Percentiles rank a stretch among this genome's conserved stretches.
These are phyloP conservation scores for Lactifluus echinatus DNA, from an alignment of 768 basidiomycete genomes.

Conservation along the genomic window DNA sequence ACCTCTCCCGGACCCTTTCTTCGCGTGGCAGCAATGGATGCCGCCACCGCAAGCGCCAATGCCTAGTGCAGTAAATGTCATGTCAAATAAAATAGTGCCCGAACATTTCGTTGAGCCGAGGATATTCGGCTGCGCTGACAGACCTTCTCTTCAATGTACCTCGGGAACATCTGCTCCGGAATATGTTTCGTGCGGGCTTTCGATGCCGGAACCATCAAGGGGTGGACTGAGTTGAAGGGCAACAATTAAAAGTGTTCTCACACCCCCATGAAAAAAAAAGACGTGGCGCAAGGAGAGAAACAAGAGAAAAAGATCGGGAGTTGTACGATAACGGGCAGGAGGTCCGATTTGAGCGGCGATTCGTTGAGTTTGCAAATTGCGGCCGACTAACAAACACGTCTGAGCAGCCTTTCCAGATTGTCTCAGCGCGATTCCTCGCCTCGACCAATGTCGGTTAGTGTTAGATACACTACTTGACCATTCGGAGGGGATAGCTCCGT, in stretches of 20 bases:
- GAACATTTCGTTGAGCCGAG: constrained; percentile 8
- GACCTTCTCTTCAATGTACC: neutral
- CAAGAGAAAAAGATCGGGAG: no score
- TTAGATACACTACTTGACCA: neutral
- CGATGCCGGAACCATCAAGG: neutral
- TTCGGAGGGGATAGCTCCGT: neutral
- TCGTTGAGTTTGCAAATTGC: neutral
- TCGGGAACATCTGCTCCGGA: neutral
- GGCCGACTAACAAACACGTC: neutral
- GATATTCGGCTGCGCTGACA: constrained; percentile 11
- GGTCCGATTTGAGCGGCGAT: neutral
- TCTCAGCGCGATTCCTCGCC: no score
- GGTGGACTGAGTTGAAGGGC: neutral
- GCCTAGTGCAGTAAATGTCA: constrained; percentile 4
- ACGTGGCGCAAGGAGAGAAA: neutral
- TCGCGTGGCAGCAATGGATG: neutral
- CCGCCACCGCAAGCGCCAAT: constrained; percentile 1
- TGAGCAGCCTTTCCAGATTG: no score
- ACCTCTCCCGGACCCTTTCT: neutral
- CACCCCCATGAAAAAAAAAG: neutral
- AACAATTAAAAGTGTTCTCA: neutral
- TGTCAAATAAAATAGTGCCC: neutral
- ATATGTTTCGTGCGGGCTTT: constrained; percentile 7
- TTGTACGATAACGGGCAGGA: no score
- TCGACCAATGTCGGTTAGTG: neutral